A percentile compares a stretch with the other conserved stretches of the same genome.
Evolutionary conservation across 176 grass and related monocot genomes (phyloP).

Genomic region (Calamus simplicifolius): DNA sequence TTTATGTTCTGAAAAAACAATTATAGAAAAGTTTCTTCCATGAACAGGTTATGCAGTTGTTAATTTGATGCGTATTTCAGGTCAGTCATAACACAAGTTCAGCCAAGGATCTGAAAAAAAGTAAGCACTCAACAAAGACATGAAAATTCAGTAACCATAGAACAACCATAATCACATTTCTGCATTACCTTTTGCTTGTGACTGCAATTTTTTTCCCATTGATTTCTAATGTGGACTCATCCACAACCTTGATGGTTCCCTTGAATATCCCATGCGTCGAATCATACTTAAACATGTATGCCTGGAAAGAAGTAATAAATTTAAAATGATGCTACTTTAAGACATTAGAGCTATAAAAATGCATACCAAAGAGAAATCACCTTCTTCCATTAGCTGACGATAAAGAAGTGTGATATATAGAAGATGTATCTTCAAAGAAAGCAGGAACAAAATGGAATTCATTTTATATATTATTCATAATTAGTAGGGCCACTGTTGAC

Average conservation of each 20-base stretch:
- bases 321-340: not conserved
- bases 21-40: too few relatives aligned
- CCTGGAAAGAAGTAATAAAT: slow-evolving; percentile 38
- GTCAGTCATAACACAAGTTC: too few relatives aligned
- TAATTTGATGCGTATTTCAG: too few relatives aligned
- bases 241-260: slow-evolving; percentile 59
- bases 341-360: not conserved
- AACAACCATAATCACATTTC: not conserved
- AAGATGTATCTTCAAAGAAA: not conserved
- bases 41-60: too few relatives aligned
- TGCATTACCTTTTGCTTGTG: slow-evolving; percentile 70
- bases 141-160: not conserved
- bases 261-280: slow-evolving; percentile 68
- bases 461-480: too few relatives aligned
- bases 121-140: not conserved
- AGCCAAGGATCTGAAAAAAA: too few relatives aligned
- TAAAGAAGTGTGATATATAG: not conserved
- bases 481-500: too few relatives aligned
- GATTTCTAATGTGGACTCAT: slow-evolving; percentile 64
- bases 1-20: too few relatives aligned
- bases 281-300: slow-evolving; percentile 91
- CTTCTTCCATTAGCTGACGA: not conserved
- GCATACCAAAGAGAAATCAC: not conserved
- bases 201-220: slow-evolving; percentile 73
- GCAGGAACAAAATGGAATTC: not conserved